phyloP scores from a whole-genome alignment of 371 early-diverging fungal species.

The Chytridium lagenaria region DNA sequence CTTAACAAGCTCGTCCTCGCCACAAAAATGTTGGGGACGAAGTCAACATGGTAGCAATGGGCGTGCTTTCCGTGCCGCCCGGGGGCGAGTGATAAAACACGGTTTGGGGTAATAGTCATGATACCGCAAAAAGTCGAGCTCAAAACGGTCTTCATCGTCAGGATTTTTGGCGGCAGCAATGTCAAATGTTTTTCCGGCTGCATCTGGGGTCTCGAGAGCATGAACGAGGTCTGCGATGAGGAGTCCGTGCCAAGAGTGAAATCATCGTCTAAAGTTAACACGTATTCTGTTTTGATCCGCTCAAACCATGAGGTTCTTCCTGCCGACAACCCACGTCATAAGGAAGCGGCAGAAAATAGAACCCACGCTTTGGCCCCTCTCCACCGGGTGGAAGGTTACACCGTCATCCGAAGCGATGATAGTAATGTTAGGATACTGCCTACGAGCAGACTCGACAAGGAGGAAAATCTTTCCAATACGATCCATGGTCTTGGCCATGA shows the following conservation, averaged over 20 bases:
- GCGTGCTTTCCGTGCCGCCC: slow-evolving; percentile 23
- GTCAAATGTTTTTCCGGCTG: slow-evolving; percentile 18
- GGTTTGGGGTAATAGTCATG: slow-evolving; percentile 24
- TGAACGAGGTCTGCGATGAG: slow-evolving; percentile 31
- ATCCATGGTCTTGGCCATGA: slow-evolving; percentile 42
- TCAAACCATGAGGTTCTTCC: slow-evolving; percentile 42
- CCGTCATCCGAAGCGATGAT: slow-evolving; percentile 43
- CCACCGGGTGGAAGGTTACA: background rate
- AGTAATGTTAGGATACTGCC: slow-evolving; percentile 32
- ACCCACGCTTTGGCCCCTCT: slow-evolving; percentile 30
- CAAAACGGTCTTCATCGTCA: slow-evolving; percentile 39
- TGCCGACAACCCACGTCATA: slow-evolving; percentile 44
- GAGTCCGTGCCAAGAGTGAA: slow-evolving; percentile 28
- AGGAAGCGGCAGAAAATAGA: slow-evolving; percentile 38
- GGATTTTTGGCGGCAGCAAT: slow-evolving; percentile 47
- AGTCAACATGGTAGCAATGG: slow-evolving; percentile 42
- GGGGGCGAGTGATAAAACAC: slow-evolving; percentile 5
- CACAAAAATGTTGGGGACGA: slow-evolving; percentile 45
- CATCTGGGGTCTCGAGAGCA: slow-evolving; percentile 32
- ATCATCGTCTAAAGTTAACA: slow-evolving; percentile 45
- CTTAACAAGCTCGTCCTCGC: slow-evolving; percentile 34
- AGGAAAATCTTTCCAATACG: slow-evolving; percentile 40
- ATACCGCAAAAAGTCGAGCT: slow-evolving; percentile 41
- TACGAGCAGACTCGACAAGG: slow-evolving; percentile 25
- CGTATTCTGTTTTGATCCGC: slow-evolving; percentile 34